Conservation (phyloP, 2,329 filamentous ascomycete genomes). For the Hymenotorrendiella dingleyae region DNA sequence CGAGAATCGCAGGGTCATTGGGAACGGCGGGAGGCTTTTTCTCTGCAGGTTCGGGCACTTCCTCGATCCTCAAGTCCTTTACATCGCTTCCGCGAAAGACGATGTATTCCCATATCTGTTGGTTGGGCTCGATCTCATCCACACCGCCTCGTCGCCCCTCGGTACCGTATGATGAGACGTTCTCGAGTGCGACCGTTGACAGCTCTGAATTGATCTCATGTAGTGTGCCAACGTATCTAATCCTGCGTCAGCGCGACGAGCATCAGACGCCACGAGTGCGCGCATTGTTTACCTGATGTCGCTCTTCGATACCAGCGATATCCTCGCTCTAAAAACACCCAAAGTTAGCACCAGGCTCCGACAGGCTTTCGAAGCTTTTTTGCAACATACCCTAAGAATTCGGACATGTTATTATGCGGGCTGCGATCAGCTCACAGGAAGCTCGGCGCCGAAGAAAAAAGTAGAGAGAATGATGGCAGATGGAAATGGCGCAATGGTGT, state of each 20-base stretch:
- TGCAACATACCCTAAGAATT: slow-evolving; percentile 56
- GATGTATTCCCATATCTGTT: slow-evolving; percentile 95
- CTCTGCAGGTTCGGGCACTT: slow-evolving; percentile 68
- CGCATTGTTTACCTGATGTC: slow-evolving; percentile 84
- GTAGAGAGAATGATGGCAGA: not conserved
- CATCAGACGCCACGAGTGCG: slow-evolving; percentile 3
- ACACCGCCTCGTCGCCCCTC: slow-evolving; percentile 78
- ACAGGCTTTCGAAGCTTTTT: slow-evolving; percentile 10
- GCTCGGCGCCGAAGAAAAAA: slow-evolving; percentile 10
- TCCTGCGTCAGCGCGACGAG: slow-evolving; percentile 12
- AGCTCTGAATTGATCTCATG: slow-evolving; percentile 98
- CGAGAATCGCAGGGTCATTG: slow-evolving; percentile 93
- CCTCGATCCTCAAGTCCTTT: slow-evolving; percentile 92
- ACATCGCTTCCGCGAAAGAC: slow-evolving; percentile 98
- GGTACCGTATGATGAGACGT: slow-evolving; percentile 90
- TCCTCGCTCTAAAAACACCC: slow-evolving; percentile 62
- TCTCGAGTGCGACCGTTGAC: slow-evolving; percentile 93
- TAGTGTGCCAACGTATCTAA: slow-evolving; percentile 88
- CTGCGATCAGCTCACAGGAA: slow-evolving; percentile 29
- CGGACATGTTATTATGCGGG: slow-evolving; percentile 41
- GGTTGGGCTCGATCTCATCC: slow-evolving; percentile 77
- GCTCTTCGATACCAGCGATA: slow-evolving; percentile 95
- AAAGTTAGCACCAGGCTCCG: slow-evolving; percentile 19
- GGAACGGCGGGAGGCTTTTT: slow-evolving; percentile 73
- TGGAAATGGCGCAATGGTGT: slow-evolving; percentile 5